These are phyloP conservation scores for Puccinia novopanici DNA, from an alignment of 1,284 basidiomycete species.

Conservation along the genomic window DNA sequence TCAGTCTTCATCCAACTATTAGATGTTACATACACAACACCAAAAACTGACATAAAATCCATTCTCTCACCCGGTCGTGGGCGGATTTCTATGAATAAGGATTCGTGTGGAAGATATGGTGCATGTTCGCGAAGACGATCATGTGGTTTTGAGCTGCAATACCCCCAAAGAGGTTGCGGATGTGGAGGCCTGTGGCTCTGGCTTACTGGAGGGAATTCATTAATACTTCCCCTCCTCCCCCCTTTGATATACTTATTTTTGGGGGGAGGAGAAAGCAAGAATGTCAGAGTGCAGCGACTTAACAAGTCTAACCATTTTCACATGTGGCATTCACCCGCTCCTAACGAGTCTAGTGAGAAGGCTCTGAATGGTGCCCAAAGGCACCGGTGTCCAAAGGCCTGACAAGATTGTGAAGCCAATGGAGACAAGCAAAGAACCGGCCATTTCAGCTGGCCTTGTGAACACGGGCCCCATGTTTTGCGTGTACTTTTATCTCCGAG, in stretches of 20 bases:
- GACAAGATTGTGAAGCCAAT: conserved; percentile 15
- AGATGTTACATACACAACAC: background rate
- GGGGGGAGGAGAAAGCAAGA: background rate
- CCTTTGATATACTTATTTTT: background rate
- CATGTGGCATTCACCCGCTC: background rate
- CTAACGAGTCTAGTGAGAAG: too few relatives aligned
- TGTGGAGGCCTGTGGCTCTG: conserved; percentile 66
- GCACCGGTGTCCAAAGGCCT: too few relatives aligned
- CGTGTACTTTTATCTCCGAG: too few relatives aligned
- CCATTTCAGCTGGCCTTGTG: background rate
- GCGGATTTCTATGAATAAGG: background rate
- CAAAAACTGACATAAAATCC: conserved; percentile 23
- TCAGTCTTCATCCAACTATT: conserved; percentile 55
- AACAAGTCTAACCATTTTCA: background rate
- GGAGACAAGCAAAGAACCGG: background rate
- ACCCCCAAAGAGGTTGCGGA: conserved; percentile 90
- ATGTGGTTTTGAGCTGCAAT: conserved; percentile 70
- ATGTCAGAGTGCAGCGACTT: background rate
- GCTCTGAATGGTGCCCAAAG: too few relatives aligned
- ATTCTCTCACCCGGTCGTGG: background rate
- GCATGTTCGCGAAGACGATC: conserved; percentile 70
- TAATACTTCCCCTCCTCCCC: background rate
- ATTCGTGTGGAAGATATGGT: conserved; percentile 72
- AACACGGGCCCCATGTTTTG: background rate
- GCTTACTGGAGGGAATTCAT: conserved; percentile 15